Evolutionary conservation across 2,329 filamentous ascomycete species (phyloP), one percentile per base, ranked within the genome.

Genomic region (Botryotinia globosa): DNA sequence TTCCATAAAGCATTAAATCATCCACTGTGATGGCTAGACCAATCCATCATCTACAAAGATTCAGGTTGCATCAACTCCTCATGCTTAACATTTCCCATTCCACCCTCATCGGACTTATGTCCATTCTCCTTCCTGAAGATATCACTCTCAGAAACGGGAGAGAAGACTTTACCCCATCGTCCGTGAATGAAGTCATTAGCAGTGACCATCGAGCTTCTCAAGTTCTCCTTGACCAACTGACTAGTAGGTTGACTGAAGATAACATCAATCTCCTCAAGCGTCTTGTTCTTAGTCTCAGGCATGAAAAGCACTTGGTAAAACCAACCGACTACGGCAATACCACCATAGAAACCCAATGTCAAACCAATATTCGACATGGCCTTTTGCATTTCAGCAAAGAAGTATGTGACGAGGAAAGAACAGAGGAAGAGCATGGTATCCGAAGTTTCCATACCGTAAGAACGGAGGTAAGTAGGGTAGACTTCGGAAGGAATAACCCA

Each of bases 231-330:
- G 0, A 92, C 89, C 62, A 92, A 84, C 62, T 90, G 86, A 59
- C 83, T 82, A 0, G 90, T 92, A 0, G 90, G 90, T 74, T 87
- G 85, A 67, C 86, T 85, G 79, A 92, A 92, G 32, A 92, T 83
- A 54, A 88, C 82, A 74, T 93, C 90, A 73, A 93, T 92, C 81
- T 93, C 91, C 81, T 93, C 91, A 0, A 93, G 85, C 2, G 87
- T 87, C 80, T 84, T 83, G 71, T 80, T 88, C 84, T 92, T 92
- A 4, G 90, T 92, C 83, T 92, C 90, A 0, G 90, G 90, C 91
- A 93, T 93, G 82, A 92, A 93, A 67, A 92, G 80, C 64, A 92
- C 84, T 82, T 93, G 91, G 81, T 92, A 93, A 76, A 92, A 83
- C 87, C 90, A 91, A 20, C 90, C 91, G 0, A 93, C 16, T 0